Conservation (phyloP, 805 yeast species). For the Metschnikowia baotianmanensis region DNA sequence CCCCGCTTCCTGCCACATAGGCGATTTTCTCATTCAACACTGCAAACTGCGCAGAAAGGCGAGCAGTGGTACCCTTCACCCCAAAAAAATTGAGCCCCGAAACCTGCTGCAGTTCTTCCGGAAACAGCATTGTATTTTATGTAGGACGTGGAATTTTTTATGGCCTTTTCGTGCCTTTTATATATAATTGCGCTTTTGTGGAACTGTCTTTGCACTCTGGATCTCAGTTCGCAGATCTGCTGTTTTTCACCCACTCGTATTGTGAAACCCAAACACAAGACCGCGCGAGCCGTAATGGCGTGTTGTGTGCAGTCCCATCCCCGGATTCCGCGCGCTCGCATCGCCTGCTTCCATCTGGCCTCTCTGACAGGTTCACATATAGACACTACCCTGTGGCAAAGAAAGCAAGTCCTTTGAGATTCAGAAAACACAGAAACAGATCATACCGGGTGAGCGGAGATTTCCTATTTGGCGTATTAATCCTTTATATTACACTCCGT, state of each 20-base stretch:
- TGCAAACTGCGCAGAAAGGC: slow-evolving; percentile 37
- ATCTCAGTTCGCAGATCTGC: no score
- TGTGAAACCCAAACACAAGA: slow-evolving; percentile 8
- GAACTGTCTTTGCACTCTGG: no score
- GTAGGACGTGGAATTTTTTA: no score
- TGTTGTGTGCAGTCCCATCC: no score
- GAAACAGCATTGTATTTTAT: neutral
- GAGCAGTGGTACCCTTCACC: slow-evolving; percentile 48
- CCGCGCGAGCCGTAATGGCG: no score
- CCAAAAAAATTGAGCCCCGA: slow-evolving; percentile 6
- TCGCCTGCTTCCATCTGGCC: slow-evolving; percentile 1
- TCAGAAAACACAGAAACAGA: slow-evolving; percentile 1
- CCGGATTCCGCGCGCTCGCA: slow-evolving; percentile 9
- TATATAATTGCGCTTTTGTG: neutral
- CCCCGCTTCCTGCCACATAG: slow-evolving; percentile 60
- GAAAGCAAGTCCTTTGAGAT: no score
- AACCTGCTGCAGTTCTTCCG: neutral
- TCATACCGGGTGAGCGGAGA: no score
- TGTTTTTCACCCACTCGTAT: neutral
- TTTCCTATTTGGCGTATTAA: no score
- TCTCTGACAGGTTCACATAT: no score
- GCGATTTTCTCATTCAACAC: slow-evolving; percentile 44
- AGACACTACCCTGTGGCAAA: no score
- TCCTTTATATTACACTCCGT: no score
- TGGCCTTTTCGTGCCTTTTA: no score